Evolutionary conservation across 306 rosid species (phyloP).

Genomic region (Fragaria vesca): DNA sequence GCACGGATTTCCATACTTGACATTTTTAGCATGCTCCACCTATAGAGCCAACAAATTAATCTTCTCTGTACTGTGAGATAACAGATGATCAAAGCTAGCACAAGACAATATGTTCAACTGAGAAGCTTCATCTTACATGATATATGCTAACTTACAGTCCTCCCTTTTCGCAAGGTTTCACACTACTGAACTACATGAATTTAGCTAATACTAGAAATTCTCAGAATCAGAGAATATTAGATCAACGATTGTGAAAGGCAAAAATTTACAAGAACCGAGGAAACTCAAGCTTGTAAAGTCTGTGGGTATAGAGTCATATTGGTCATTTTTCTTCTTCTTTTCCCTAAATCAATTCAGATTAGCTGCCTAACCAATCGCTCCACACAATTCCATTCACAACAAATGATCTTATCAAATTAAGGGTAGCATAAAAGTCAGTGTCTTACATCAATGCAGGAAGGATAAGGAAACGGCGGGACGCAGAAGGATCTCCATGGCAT

Average conservation of each 20-base stretch:
- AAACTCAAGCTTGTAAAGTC: not conserved
- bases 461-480: constrained; percentile 58
- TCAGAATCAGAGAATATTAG: not conserved
- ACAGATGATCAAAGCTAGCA: not conserved
- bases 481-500: constrained; percentile 85
- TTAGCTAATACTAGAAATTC: not conserved
- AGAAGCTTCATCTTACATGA: not conserved
- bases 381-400: not conserved
- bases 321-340: not conserved
- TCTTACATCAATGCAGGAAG: constrained; percentile 72
- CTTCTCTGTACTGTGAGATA: not conserved
- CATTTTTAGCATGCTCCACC: not conserved
- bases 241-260: not conserved
- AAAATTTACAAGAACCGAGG: not conserved
- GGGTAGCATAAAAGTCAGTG: not conserved
- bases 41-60: not conserved
- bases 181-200: not conserved
- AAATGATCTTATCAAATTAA: not conserved
- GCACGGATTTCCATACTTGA: not conserved
- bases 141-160: not conserved
- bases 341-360: not conserved
- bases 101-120: not conserved
- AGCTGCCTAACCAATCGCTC: not conserved
- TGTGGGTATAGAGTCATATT: not conserved
- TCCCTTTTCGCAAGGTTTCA: not conserved